A percentile compares a stretch with the other conserved stretches of the same genome.
These are phyloP conservation scores for Hygrocybe coccinea DNA, from an alignment of 768 basidiomycete genomes.

Conservation along the genomic window DNA sequence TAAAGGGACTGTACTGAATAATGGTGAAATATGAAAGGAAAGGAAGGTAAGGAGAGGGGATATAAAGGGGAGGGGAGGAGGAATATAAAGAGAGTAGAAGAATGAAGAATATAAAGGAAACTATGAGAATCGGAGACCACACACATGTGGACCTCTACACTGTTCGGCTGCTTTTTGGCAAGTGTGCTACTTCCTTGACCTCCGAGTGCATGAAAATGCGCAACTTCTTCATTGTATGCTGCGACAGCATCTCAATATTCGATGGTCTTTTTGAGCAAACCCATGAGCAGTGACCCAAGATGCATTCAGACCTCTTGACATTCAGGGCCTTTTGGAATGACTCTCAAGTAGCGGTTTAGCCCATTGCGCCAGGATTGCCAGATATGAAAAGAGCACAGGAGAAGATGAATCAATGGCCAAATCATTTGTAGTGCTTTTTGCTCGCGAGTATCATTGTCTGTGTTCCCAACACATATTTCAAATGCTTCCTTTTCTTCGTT, in stretches of 20 bases:
- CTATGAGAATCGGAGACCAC: too few relatives aligned
- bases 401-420: conserved; percentile 15
- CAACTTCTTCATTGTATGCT: not conserved
- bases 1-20: too few relatives aligned
- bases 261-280: conserved; percentile 20
- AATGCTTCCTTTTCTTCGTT: not conserved
- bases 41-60: too few relatives aligned
- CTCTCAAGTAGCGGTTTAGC: conserved; percentile 22
- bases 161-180: conserved; percentile 1
- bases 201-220: not conserved
- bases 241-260: conserved; percentile 10
- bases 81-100: too few relatives aligned
- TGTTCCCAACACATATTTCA: not conserved
- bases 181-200: not conserved
- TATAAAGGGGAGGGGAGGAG: too few relatives aligned
- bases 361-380: conserved; percentile 32
- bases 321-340: conserved; percentile 24
- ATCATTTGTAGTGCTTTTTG: conserved; percentile 16
- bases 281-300: conserved; percentile 12
- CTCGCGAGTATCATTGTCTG: conserved; percentile 24
- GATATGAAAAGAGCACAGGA: conserved; percentile 34
- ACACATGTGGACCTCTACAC: too few relatives aligned
- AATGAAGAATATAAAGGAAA: too few relatives aligned
- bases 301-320: conserved; percentile 10
- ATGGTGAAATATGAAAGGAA: too few relatives aligned